A percentile compares a stretch with the other conserved stretches of the same genome.
Evolutionary conservation across 202 grass and related monocot genomes (phyloP).

Genomic region (Sporobolus alterniflorus): DNA sequence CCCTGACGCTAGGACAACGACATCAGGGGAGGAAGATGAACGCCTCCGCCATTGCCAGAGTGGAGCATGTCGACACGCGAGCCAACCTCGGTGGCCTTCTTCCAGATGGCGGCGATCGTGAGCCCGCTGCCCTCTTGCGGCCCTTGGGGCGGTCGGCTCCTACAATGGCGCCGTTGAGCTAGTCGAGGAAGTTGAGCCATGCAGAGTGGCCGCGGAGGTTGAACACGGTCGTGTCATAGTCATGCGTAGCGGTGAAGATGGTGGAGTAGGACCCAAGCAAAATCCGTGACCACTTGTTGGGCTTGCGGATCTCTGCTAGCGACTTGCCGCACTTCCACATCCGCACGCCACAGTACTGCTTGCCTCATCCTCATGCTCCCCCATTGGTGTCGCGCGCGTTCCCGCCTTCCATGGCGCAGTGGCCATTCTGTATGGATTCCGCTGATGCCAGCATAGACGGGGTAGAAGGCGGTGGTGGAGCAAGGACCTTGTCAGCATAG

Average conservation of each 20-base stretch:
- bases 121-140: slow-evolving; percentile 18
- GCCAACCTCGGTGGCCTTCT: slow-evolving; percentile 94
- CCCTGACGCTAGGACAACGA: no score
- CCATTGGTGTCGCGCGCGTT: background rate
- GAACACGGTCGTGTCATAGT: slow-evolving; percentile 93
- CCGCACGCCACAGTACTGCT: slow-evolving; percentile 82
- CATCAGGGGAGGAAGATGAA: no score
- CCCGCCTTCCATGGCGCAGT: background rate
- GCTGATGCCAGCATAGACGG: no score
- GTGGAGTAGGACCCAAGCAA: slow-evolving; percentile 97
- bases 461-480: no score
- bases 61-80: slow-evolving; percentile 89
- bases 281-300: slow-evolving; percentile 93
- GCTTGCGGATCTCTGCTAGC: slow-evolving; percentile 93
- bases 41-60: slow-evolving; percentile 32
- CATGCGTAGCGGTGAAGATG: slow-evolving; percentile 70
- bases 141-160: background rate
- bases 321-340: slow-evolving; percentile 99
- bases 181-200: slow-evolving; percentile 94
- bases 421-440: no score
- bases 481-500: no score
- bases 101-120: slow-evolving; percentile 78
- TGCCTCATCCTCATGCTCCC: background rate
- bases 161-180: slow-evolving; percentile 49
- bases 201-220: slow-evolving; percentile 91